Base-by-base conservation (phyloP, 768 basidiomycete genomes). In the Suillus hirtellus region DNA sequence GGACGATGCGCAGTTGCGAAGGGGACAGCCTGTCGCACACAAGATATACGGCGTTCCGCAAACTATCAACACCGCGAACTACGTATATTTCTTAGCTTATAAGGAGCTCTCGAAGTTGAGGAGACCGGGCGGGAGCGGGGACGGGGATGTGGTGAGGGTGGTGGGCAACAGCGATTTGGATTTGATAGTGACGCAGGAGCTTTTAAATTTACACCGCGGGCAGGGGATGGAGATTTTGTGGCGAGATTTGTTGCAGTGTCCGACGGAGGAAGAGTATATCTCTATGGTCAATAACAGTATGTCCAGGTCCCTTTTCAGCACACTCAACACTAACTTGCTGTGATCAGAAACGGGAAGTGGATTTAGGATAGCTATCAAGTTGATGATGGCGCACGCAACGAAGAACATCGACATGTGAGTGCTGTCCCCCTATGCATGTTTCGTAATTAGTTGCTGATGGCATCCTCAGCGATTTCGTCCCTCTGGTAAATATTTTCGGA, bases 31-130 rank as follows among this genome's bases (percentile, higher is more conserved):
- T 83, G 70, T 96, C 27, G 87, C 93, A 0, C 96, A 99, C 79
- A 93, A 93, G 79, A 96, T 99, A 67, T 99, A 96, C 69, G 96
- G 96, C 1, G 79, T 97, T 3, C 94, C 96, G 0, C 96, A 98
- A 72, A 97, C 96, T 0, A 95, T 99, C 78, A 99, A 99, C 73
- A 88, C 90, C 0, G 96, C 96, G 0, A 98, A 97, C 72, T 99
- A 98, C 67, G 94, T 95, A 35, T 98, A 96, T 72, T 99, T 99
- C 71, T 84, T 94, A 49, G 96, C 96, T 0, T 95, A 89, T 72
- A 84, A 94, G 67, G 92, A 96, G 67, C 82, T 98, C 1, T 65
- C 74, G 0, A 66, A 58, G 27, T 37, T 74, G 27, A 69, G 74
- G 10, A 53, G 43, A 34, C 58, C 64, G 1, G 53, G 46, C 10